phyloP scores from a whole-genome alignment of 225 moss, liverwort and hornwort genomes.

The Polytrichum formosum region DNA sequence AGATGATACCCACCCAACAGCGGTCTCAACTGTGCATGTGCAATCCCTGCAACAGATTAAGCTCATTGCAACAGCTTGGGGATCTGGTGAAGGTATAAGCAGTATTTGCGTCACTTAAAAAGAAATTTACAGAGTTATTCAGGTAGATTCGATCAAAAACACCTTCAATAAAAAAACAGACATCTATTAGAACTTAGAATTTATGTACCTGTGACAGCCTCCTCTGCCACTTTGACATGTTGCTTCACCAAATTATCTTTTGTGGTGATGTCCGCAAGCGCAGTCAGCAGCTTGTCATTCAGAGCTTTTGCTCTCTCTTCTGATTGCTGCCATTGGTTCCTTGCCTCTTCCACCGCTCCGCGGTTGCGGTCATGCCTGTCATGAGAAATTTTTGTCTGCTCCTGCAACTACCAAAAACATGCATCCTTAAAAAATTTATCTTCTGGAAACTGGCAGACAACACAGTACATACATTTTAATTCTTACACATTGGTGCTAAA shows the following conservation, averaged over 20 bases:
- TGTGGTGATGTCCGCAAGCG: slow-evolving; percentile 52
- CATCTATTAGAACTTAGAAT: background rate
- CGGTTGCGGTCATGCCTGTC: slow-evolving; percentile 18
- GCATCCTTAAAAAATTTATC: too few species aligned
- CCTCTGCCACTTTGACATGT: slow-evolving; percentile 76
- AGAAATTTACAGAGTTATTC: background rate
- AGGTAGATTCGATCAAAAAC: background rate
- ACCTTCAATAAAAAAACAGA: too few species aligned
- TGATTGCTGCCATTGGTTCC: slow-evolving; percentile 48
- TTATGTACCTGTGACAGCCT: slow-evolving; percentile 55
- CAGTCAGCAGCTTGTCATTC: slow-evolving; percentile 40
- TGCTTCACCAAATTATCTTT: slow-evolving; percentile 73
- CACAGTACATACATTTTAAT: too few species aligned
- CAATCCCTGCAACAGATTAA: too few species aligned
- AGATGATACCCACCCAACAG: too few species aligned
- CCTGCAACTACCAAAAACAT: slow-evolving; percentile 7
- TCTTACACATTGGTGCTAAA: too few species aligned
- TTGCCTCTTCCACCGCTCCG: slow-evolving; percentile 39
- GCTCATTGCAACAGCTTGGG: too few species aligned
- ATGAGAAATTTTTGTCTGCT: slow-evolving; percentile 16
- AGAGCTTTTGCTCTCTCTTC: slow-evolving; percentile 40
- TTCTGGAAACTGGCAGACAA: too few species aligned
- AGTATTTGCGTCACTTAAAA: background rate
- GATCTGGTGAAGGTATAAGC: too few species aligned
- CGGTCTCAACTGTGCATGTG: too few species aligned